phyloP scores from a whole-genome alignment of 1,284 basidiomycete species.

The Rhodotorula sp. region DNA sequence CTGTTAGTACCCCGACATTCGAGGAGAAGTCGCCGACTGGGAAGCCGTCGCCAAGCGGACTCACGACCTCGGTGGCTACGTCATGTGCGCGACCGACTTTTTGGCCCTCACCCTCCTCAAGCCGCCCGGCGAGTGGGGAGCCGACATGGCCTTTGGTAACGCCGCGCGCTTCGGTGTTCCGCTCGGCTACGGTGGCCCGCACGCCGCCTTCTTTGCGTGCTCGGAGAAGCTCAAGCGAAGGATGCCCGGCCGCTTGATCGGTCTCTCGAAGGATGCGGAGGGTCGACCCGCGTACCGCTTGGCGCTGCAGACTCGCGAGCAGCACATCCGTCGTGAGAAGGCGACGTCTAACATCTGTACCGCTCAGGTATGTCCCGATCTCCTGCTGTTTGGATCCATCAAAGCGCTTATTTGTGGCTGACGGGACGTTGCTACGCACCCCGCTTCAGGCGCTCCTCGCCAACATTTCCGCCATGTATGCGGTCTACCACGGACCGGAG shows the following conservation, averaged over 20 bases:
- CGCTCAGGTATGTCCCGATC: slow-evolving; percentile 12
- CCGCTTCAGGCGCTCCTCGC: slow-evolving; percentile 88
- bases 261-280: slow-evolving; percentile 76
- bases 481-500: slow-evolving; percentile 90
- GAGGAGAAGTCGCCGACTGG: slow-evolving; percentile 82
- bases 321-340: slow-evolving; percentile 94
- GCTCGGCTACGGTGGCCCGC: slow-evolving; percentile 52
- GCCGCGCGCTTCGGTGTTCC: slow-evolving; percentile 82
- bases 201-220: slow-evolving; percentile 78
- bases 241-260: slow-evolving; percentile 94
- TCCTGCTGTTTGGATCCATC: not conserved
- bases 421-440: slow-evolving; percentile 45
- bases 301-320: slow-evolving; percentile 92
- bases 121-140: slow-evolving; percentile 97
- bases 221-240: slow-evolving; percentile 90
- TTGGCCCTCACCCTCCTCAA: slow-evolving; percentile 89
- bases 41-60: slow-evolving; percentile 63
- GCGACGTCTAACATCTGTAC: slow-evolving; percentile 52
- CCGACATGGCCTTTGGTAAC: slow-evolving; percentile 92
- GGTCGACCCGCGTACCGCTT: slow-evolving; percentile 88
- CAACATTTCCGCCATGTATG: slow-evolving; percentile 89
- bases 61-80: slow-evolving; percentile 73
- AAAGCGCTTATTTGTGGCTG: not conserved
- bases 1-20: slow-evolving; percentile 67
- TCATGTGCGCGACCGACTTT: slow-evolving; percentile 86